Evolutionary conservation across 2,329 filamentous ascomycete species (phyloP), one percentile per base, ranked within the genome.

Genomic region (Diatrype stigma): DNA sequence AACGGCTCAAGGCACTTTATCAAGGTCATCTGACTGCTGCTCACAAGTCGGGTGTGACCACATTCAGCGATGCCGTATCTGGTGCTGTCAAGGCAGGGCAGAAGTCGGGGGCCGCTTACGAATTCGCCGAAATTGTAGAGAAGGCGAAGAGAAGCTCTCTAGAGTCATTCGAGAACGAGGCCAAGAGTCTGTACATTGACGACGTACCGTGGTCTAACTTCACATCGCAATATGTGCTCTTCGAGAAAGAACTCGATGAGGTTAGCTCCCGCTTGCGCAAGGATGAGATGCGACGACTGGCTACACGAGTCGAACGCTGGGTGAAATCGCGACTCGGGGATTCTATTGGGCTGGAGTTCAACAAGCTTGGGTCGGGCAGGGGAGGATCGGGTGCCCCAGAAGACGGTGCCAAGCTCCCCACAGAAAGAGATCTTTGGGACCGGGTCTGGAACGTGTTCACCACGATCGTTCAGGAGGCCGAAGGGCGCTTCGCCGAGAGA

Each of bases 241-340:
- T 93, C 61, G 87, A 89, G 66, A 93, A 95, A 67, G 94, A 99
- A 52, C 79, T 99, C 14, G 90, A 96, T 55, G 89, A 94, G 58
- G 90, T 95, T 49, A 96, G 91, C 59, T 80, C 82, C 38, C 85
- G 88, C 55, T 74, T 99, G 60, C 84, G 94, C 60, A 92, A 94
- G 65, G 94, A 99, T 59, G 94, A 99, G 72, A 96, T 99, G 90
- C 85, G 93, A 55, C 85, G 94, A 21, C 75, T 99, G 56, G 92
- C 94, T 2, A 94, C 86, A 30, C 83, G 94, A 19, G 88, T 96
- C 22, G 94, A 99, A 73, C 84, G 93, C 60, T 96, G 92, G 90
- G 92, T 99, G 56, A 86, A 87, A 63, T 90, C 90, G 51, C 86
- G 91, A 45, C 79, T 99, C 32, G 85, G 86, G 32, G 94, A 99